Evolutionary conservation across 108 stramenopile genomes (phyloP).

Genomic region (Nitzschia sp.): DNA sequence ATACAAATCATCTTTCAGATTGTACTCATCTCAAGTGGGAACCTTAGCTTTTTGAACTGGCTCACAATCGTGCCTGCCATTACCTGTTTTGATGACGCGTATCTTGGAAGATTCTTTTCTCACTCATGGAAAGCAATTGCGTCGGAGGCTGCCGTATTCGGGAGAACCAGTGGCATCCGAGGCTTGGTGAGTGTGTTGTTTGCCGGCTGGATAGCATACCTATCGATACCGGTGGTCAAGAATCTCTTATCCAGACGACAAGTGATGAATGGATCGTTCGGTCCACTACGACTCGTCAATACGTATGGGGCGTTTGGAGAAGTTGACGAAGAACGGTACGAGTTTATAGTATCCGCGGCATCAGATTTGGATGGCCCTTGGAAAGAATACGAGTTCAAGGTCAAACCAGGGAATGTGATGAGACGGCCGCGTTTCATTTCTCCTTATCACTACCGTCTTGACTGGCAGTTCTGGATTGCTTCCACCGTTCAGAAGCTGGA

Average conservation of each 20-base stretch:
- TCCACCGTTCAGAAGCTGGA: conserved; percentile 33
- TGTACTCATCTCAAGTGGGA: conserved; percentile 54
- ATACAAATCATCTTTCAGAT: conserved; percentile 68
- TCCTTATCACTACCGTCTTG: conserved; percentile 67
- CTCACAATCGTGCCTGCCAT: conserved; percentile 63
- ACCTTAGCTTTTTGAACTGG: conserved; percentile 71
- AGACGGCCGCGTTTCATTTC: conserved; percentile 47
- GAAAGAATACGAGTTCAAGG: conserved; percentile 69
- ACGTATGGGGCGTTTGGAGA: conserved; percentile 67
- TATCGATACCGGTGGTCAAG: conserved; percentile 52
- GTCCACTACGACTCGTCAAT: conserved; percentile 54
- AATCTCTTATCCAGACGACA: conserved; percentile 46
- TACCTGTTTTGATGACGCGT: conserved; percentile 61
- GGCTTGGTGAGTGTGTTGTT: background rate
- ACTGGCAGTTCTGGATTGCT: conserved; percentile 79
- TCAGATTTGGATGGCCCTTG: conserved; percentile 46
- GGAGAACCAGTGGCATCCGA: background rate
- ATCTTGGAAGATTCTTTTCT: background rate
- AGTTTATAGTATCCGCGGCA: conserved; percentile 56
- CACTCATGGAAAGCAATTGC: background rate
- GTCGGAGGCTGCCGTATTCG: background rate
- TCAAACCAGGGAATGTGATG: conserved; percentile 58
- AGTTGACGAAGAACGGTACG: conserved; percentile 51
- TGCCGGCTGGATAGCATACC: background rate
- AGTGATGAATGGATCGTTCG: conserved; percentile 73